Evolutionary conservation across 306 rosid species (phyloP), one percentile per base, ranked within the genome.

Genomic region (Lathyrus tuberosus): DNA sequence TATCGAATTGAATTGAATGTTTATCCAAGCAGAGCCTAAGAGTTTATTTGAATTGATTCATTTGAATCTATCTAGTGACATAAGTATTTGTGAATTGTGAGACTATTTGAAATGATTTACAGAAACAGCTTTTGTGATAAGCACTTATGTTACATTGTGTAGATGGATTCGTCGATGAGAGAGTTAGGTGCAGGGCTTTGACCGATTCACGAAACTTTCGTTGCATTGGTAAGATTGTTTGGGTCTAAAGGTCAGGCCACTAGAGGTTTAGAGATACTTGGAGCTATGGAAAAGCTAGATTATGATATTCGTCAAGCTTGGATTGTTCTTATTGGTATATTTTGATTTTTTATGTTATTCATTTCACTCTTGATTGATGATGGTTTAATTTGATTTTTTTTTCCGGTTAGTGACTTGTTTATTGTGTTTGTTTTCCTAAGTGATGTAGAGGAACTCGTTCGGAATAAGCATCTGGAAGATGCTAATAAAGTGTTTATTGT

Each of bases 221-320:
- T n/a, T n/a, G n/a, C n/a, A n/a, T n/a, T n/a, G n/a, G n/a, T n/a
- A n/a, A n/a, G n/a, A n/a, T n/a, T n/a, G n/a, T n/a, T n/a, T n/a
- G n/a, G 94, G 2, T 78, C 86, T 8, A 88, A 85, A 76, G 98
- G 98, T 16, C 69, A 62, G 41, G 83, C 96, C 16, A 63, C 74
- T 13, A 85, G 81, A 73, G 96, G 94, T 37, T 61, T 84, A 56
- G 96, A 93, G 69, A 84, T 90, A 65, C 98, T 93, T 69, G 85
- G 85, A 8, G 96, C 96, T 17, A 90, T 93, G 98, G 97, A 90
- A 78, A 85, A 83, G 18, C 79, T 91, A 24, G 63, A 87, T 66
- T 91, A 85, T 62, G 95, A 91, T 79, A 84, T 91, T 81, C 90
- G 97, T 47, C 94, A 71, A 30, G 96, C 97, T 76, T 91, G 97